Conservation (phyloP, 345 rosid genomes). For the Mallotus nudiflorus region DNA sequence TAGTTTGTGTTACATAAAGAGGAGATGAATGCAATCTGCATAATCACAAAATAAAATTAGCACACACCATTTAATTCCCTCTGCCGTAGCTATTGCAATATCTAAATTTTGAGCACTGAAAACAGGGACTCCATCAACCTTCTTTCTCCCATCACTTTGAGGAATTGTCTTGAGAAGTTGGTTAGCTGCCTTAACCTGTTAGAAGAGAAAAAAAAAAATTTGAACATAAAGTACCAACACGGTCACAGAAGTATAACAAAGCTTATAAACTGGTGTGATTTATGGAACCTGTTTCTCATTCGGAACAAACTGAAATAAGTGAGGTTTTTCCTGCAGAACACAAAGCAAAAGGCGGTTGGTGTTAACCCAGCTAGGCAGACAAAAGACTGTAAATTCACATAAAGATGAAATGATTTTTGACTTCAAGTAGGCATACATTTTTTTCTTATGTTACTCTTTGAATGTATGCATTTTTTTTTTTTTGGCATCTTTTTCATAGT, state of each 20-base stretch:
- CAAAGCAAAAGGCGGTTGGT: neutral
- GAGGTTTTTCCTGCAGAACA: slow-evolving; percentile 77
- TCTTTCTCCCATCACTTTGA: slow-evolving; percentile 49
- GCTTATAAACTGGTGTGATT: slow-evolving; percentile 1
- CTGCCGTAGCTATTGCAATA: slow-evolving; percentile 89
- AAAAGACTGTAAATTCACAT: neutral
- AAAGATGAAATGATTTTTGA: neutral
- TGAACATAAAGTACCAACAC: neutral
- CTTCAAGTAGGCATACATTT: too few relatives aligned
- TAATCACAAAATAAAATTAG: neutral
- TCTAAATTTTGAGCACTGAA: slow-evolving; percentile 91
- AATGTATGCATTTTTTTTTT: too few relatives aligned
- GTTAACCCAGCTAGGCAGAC: neutral
- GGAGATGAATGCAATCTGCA: neutral
- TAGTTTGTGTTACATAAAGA: neutral
- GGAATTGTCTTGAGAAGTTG: slow-evolving; percentile 71
- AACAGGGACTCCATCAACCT: slow-evolving; percentile 88
- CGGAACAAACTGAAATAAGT: slow-evolving; percentile 89
- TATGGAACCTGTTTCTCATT: slow-evolving; percentile 80
- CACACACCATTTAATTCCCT: slow-evolving; percentile 87
- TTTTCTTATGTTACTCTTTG: too few relatives aligned
- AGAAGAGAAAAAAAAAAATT: slow-evolving; percentile 7
- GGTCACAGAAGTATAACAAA: neutral
- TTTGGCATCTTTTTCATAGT: too few relatives aligned
- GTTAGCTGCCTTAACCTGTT: slow-evolving; percentile 90